Evolutionary conservation across 2,329 filamentous ascomycete species (phyloP).

Genomic region (Drechslerella coelobrocha): DNA sequence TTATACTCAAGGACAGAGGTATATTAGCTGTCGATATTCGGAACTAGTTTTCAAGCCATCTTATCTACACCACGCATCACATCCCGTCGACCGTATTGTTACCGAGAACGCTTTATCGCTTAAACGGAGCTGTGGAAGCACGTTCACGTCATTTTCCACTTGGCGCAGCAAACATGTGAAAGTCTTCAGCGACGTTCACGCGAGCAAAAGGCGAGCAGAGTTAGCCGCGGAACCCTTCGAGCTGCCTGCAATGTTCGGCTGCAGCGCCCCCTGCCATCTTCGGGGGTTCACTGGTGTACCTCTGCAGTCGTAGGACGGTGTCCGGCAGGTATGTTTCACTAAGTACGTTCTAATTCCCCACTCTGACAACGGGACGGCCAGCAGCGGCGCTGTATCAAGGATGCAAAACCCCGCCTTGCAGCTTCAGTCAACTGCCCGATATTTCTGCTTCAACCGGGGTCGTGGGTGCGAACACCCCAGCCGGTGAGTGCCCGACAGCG

Average conservation of each 20-base stretch:
- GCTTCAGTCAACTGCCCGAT: not conserved
- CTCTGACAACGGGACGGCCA: not conserved
- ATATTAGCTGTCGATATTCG: not conserved
- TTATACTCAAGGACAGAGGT: too few species aligned
- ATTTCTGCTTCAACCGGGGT: not conserved
- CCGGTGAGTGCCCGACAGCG: not conserved
- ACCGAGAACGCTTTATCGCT: not conserved
- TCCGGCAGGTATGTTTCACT: conserved; percentile 16
- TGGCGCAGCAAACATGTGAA: conserved; percentile 37
- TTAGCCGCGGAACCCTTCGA: conserved; percentile 43
- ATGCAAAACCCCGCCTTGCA: too few species aligned
- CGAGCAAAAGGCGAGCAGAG: conserved; percentile 22
- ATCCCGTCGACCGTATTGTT: conserved; percentile 9
- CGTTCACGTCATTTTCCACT: conserved; percentile 30
- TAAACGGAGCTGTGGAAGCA: conserved; percentile 20
- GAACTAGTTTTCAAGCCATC: not conserved
- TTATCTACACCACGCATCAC: not conserved
- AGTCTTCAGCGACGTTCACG: conserved; percentile 9
- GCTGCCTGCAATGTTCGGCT: conserved; percentile 27
- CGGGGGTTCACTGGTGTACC: conserved; percentile 13
- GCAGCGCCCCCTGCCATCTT: conserved; percentile 39
- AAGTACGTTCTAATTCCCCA: not conserved
- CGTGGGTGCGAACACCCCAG: not conserved
- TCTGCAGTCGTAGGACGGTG: conserved; percentile 27
- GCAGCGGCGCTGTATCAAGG: too few species aligned